Evolutionary conservation across 331 rosid species (phyloP), one percentile per base, ranked within the genome.

Genomic region (Rosa hybrid): DNA sequence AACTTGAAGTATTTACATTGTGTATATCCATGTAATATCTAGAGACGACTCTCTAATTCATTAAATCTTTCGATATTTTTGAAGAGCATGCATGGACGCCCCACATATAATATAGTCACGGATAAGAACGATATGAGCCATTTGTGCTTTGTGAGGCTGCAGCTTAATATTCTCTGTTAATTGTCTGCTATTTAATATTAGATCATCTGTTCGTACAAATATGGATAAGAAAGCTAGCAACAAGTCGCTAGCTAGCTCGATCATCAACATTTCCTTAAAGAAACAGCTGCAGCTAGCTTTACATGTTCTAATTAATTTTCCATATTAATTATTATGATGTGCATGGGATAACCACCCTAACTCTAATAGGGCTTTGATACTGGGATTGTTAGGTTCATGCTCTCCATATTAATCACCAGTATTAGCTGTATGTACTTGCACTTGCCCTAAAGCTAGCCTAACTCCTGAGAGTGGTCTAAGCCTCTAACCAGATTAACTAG

Each of bases 211-310:
- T 17, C 69, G 64, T 71, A 39, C 59, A 49, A 48, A 71, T 48
- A 68, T 68, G 78, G 77, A 84, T 51, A 42, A 75, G 84, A 80
- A 75, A 38, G 71, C 81, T 54, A 54, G 21, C 67, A 38, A 67
- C 72, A 39, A 67, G 49, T 67, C 6, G 72, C 72, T 68, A 38
- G 46, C 71, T 38, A 67, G 71, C 21, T 34, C 14, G 67, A 8
- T 60, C 62, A 44, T 56, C 71, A 17, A 63, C 46, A 69, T 38
- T 12, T 65, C 25, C 53, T 38, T 49, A 2, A 30, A 30, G 38
- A 69, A 53, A 45, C 73, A 21, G 50, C 78, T 68, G 20, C 41
- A 59, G 17, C 56, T 44, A 18, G 18, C 13, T 34, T 30, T 5
- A 30, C 70, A 30, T 30, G 70, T 64, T 25, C 70, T 30, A 34